Base-by-base conservation (phyloP, 441 rosid species). In the Raphanus hybrid region DNA sequence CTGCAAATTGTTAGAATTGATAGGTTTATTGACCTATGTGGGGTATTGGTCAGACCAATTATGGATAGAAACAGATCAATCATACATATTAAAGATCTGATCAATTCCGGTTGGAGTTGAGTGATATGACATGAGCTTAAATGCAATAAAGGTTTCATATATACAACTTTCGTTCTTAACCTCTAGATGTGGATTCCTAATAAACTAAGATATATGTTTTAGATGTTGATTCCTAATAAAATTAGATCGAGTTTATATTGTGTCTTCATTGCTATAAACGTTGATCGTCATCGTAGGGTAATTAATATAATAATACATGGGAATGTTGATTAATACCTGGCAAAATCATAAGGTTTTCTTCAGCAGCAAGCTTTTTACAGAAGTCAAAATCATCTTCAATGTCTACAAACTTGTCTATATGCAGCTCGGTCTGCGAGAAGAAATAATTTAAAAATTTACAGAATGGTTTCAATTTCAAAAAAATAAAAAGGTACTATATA, bases 331-430 rank as follows among this genome's bases (percentile, higher is more conserved):
- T 35, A 12, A 65, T 55, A 81, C 84, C 87, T 39, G 86, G 87
- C 8, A 86, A 72, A 70, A 84, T 43, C 16, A 86, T 75, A 12
- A 84, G 82, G 34, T 83, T 80, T 68, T 84, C 83, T 67, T 86
- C 87, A 6, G 8, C 6, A 26, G 85, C 85, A 57, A 86, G 82
- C 75, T 80, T 82, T 10, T 65, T 5, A 61, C 86, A 81, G 64
- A 86, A 84, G 12, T 81, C 85, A 45, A 74, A 0, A 59, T 84
- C 87, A 41, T 84, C 83, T 52, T 9, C 4, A 4, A 84, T 84
- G 71, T 78, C 85, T 6, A 18, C 62, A 68, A 84, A 75, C 27
- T 3, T 1, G 9, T 78, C 73, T 15, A 73, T 3, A 4, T 82
- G 23, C 29, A 86, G 67, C 70, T 84, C 11, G 29, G 80, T 84